phyloP scores from a whole-genome alignment of 768 basidiomycete genomes.

The Mycena filopes region DNA sequence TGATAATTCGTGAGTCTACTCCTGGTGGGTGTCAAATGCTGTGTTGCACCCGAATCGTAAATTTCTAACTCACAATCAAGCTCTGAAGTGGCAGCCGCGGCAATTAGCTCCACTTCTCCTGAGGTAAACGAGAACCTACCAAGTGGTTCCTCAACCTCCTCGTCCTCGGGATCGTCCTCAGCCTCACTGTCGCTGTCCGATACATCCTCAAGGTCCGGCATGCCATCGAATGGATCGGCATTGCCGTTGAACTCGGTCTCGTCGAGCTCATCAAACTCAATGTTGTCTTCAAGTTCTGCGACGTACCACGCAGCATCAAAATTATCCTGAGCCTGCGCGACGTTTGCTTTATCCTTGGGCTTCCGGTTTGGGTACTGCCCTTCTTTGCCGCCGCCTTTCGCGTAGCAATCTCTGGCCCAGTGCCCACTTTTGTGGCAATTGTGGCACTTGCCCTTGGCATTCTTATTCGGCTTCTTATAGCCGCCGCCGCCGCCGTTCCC shows the following conservation, averaged over 20 bases:
- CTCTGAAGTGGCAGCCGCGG: not conserved
- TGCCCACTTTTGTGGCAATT: constrained; percentile 47
- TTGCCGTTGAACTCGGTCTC: not conserved
- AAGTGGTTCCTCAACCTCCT: not conserved
- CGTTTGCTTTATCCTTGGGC: constrained; percentile 17
- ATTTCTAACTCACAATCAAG: constrained; percentile 36
- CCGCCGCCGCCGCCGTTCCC: not conserved
- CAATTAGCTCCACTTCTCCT: not conserved
- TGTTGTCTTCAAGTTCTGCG: not conserved
- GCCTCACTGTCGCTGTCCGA: constrained; percentile 5
- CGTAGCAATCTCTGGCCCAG: constrained; percentile 46
- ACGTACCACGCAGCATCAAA: constrained; percentile 22
- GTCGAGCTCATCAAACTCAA: constrained; percentile 18
- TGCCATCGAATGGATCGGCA: not conserved
- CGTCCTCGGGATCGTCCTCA: not conserved
- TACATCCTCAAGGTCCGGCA: constrained; percentile 8
- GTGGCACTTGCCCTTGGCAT: constrained; percentile 32
- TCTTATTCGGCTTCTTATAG: constrained; percentile 13
- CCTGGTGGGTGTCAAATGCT: constrained; percentile 47
- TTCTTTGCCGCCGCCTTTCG: constrained; percentile 49
- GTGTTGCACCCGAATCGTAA: constrained; percentile 44
- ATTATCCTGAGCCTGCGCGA: not conserved
- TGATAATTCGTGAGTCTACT: constrained; percentile 43
- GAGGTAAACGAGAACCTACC: constrained; percentile 11
- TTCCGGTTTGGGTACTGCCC: constrained; percentile 43